Base-by-base conservation (phyloP, 768 basidiomycete genomes). In the Scleroderma bovista region DNA sequence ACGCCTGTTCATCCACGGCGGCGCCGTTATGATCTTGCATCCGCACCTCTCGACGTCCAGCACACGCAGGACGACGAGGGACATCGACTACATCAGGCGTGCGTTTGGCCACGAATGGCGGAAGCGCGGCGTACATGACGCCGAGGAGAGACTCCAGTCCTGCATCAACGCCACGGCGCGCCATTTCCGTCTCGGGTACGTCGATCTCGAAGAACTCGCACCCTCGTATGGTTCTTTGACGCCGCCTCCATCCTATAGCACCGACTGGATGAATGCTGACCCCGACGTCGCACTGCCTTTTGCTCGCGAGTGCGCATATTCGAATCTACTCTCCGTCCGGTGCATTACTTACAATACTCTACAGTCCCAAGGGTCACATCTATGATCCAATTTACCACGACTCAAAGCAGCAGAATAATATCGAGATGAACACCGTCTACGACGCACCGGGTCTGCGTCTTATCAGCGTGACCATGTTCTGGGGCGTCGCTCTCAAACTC, bases 261-360 rank as follows among this genome's bases (percentile, higher is more conserved):
- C 64, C 46, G 85, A 87, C 61, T 88, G 86, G 86, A 85, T 88
- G 85, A 87, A 87, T 49, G 76, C 80, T 4, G 81, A 85, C 54
- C 81, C 86, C 0, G 86, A 88, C 54, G 72, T 85, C 13, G 82
- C 85, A 2, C 70, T 88, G 43, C 85, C 86, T 15, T 76, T 82
- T 75, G 77, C 79, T 17, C 62, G 67, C 51, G 79, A 83, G 81
- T 85, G 58, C 65, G 83, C 75, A 9, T 43, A 23, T 20, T 44
- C 46, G 44, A n/a, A n/a, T 34, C 22, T 4, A 29, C 5, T 9
- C 26, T 29, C 26, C 9, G 26, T 9, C 9, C 26, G 26, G 26
- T n/a, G n/a, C 23, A 33, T 24, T 22, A 38, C 37, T 44, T 15
- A 38, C 15, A 23, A 6, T 43, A 42, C 22, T 29, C 41, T 12